Evolutionary conservation across 768 basidiomycete species (phyloP), one percentile per base, ranked within the genome.

Genomic region (Kwoniella pini): DNA sequence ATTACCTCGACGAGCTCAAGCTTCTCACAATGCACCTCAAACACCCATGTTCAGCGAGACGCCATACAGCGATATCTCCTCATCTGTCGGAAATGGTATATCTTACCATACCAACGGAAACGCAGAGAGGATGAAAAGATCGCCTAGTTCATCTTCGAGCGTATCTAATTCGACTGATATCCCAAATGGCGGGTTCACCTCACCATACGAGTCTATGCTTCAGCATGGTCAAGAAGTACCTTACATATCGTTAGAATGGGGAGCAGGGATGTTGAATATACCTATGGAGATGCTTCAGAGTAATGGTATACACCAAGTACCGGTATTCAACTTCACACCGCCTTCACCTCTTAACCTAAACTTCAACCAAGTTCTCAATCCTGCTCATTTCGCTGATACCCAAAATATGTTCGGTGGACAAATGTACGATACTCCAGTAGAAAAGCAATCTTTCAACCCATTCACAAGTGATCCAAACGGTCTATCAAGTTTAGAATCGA

Each of bases 141-240:
- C 57, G 19, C 33, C 57, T 0, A 44, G 48, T 1, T 44, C 54
- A 21, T 15, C 44, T 10, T 53, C 59, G 0, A 54, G 40, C 5
- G 15, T 27, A 21, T 57, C 54, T 3, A 31, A 31, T 24, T 30
- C 55, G 26, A 46, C 42, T 27, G 55, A 57, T 6, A 24, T 48
- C 9, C 42, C 59, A 27, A 60, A 60, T 46, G 59, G 59, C 22
- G 59, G 59, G 19, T 60, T 60, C 33, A 46, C 50, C 19, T 60
- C 59, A 12, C 59, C 59, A 6, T 60, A 30, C 52, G 52, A 51
- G 19, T 33, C 19, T n/a, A 36, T 36, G 33, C 33, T 36, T 15
- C 15, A 7, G 15, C 33, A 36, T 7, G 33, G 33, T 15, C 31
- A 59, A 17, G 24, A 43, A 24, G 24, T 33, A 4, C 24, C 57